Evolutionary conservation across 2,329 filamentous ascomycete species (phyloP), one percentile per base, ranked within the genome.

Genomic region (Ramichloridium luteum): DNA sequence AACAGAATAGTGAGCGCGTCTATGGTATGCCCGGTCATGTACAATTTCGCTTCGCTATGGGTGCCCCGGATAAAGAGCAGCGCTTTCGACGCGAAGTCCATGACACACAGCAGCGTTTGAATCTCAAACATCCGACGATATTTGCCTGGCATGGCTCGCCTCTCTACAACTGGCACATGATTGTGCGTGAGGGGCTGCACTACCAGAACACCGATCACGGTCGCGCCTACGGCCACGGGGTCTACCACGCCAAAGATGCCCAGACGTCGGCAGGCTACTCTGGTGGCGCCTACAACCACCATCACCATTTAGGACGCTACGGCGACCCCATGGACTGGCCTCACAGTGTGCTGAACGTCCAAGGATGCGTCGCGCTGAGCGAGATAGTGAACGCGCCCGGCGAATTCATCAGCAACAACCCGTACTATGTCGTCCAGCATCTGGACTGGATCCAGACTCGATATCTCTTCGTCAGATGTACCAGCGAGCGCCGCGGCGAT

Each of bases 401-500:
- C 0, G 48, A 77, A 27, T 93, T 81, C 46, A 54, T 67, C 4
- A 67, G 60, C 39, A 45, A 6, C 0, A 41, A 0, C 0, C 77
- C 77, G 0, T 73, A 76, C 56, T 74, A 81, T 28, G 86, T 93
- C 6, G 74, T 93, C 1, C 53, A 70, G 15, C 64, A 84, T 27
- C 59, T 79, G 6, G 78, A 92, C 47, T 94, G 86, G 86, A 85
- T 93, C 37, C 84, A 92, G 49, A 85, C 83, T 15, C 72, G 85
- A 26, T 93, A 92, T 54, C 65, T 94, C 2, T 81, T 93, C 43
- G 72, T 81, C 25, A 23, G 5, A 30, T n/a, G n/a, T n/a, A n/a
- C n/a, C n/a, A n/a, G n/a, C n/a, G n/a, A n/a, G n/a, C n/a, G n/a
- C n/a, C n/a, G n/a, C n/a, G n/a, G n/a, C n/a, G n/a, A n/a, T n/a